Evolutionary conservation across 768 basidiomycete genomes (phyloP), one percentile per base, ranked within the genome.

Genomic region (Glaciozyma antarctica): DNA sequence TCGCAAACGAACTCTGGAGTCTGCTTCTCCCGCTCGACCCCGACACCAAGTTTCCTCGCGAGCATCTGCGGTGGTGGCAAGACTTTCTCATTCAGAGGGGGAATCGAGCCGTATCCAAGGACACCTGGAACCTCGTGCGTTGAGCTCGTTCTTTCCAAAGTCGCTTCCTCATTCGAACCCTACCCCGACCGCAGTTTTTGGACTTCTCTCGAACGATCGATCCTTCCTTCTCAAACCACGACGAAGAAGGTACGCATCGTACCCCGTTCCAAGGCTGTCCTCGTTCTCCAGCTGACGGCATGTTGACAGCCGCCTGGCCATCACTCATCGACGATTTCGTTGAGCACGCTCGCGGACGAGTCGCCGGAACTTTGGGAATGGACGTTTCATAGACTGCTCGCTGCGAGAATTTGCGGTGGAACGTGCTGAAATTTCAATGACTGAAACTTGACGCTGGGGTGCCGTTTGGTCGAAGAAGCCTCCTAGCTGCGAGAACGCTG

Each of bases 261-360:
- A 3, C 49, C 21, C 52, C 30, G 53, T 52, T 41, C 45, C 45
- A 34, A 43, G 19, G 44, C 26, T 41, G 24, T 13, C 26, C 24
- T 30, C 34, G 51, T 58, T 65, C 51, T 51, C 41, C 55, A 38
- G 24, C 30, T 17, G 24, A 51, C 56, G 21, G 22, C 34, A 19
- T 19, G 17, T 34, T 48, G 5, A 9, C 73, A 88, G 89, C 82
- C 55, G 86, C 90, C 2, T 91, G 89, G 89, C 89, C 89, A 7
- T 89, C 88, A 45, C 82, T 85, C 28, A 87, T 91, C 67, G 89
- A 92, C 71, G 87, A 88, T 59, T 90, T 89, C 71, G 88, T 88
- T 21, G 83, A 81, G 61, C 86, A 80, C 72, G 86, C 83, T 48
- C 83, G 81, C 73, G 77, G 38, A 24, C 63, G 45, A 26, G 15